A percentile compares a stretch with the other conserved stretches of the same genome.
Conservation (phyloP, 345 rosid species). For the Raphanus sativus region DNA sequence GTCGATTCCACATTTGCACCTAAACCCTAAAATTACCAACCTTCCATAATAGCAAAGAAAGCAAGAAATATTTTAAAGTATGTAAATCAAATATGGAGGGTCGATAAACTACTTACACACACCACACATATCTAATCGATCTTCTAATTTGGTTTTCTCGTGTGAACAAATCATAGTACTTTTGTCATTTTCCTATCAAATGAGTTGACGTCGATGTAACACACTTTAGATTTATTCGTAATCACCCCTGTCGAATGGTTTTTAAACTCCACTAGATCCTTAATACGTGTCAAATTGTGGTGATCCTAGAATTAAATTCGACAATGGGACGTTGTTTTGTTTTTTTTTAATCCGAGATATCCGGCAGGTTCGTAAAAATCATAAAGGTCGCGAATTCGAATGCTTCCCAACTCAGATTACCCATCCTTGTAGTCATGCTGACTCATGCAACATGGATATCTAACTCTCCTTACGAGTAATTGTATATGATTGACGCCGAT, state of each 20-base stretch:
- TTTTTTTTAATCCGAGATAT: background rate
- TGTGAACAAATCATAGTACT: slow-evolving; percentile 8
- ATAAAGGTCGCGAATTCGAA: too few relatives aligned
- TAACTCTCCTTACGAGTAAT: too few relatives aligned
- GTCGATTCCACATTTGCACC: slow-evolving; percentile 39
- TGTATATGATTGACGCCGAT: too few relatives aligned
- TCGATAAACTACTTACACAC: background rate
- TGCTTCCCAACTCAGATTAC: too few relatives aligned
- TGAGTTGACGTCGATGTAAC: slow-evolving; percentile 12
- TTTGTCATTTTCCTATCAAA: slow-evolving; percentile 25
- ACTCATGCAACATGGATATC: too few relatives aligned
- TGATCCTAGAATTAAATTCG: background rate
- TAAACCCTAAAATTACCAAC: slow-evolving; percentile 28
- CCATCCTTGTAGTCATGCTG: too few relatives aligned
- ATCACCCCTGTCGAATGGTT: slow-evolving; percentile 16
- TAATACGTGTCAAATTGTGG: slow-evolving; percentile 17
- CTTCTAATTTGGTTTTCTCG: background rate
- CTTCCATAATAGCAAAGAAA: slow-evolving; percentile 29
- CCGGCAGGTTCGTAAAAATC: too few relatives aligned
- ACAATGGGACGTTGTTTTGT: background rate
- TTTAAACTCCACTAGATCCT: background rate
- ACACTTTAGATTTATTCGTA: background rate
- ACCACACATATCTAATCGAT: background rate
- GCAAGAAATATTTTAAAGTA: background rate
- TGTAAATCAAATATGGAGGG: background rate